Base-by-base conservation (phyloP, 805 yeast species). In the Wickerhamomyces sydowiorum region DNA sequence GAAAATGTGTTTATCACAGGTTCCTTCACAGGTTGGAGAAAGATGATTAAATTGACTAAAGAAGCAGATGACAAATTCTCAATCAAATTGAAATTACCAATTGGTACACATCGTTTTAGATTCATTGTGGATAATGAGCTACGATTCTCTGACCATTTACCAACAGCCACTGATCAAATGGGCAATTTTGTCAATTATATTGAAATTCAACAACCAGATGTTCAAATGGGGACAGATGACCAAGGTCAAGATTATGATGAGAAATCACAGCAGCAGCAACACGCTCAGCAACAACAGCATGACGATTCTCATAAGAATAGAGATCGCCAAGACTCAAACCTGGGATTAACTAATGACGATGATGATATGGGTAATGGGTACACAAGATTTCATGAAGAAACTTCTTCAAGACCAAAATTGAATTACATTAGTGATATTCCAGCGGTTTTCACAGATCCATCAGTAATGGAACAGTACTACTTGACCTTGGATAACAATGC, bases 81-180 rank as follows among this genome's bases (percentile, higher is more conserved):
- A 36, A 83, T 87, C 21, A 82, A 85, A 39, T 68, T 87, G 38
- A 86, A 86, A 32, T 65, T 87, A 37, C 96, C 96, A 0, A 80
- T 85, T 6, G 97, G 97, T 9, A 90, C 96, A 0, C 97, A 90
- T 63, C 72, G 96, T 49, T 86, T 91, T 64, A 78, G 96, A 56
- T 90, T 90, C 59, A 95, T 91, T 44, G 93, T 90, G 34, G 97
- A 90, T 57, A 89, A 90, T 62, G 97, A 91, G 60, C 77, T 90
- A 52, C 69, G 96, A 47, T 87, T 88, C 59, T 82, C 93, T 30
- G 95, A 89, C 61, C 80, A 75, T 51, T 72, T 90, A 52, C 96
- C 96, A n/a, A 89, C 96, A 1, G 98, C 98, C 6, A 90, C 98
- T 0, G 97, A 91, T 64, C 95, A 90, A 48, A 84, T 89, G 81